Evolutionary conservation across 345 rosid genomes (phyloP).

Genomic region (Reutealis trisperma): DNA sequence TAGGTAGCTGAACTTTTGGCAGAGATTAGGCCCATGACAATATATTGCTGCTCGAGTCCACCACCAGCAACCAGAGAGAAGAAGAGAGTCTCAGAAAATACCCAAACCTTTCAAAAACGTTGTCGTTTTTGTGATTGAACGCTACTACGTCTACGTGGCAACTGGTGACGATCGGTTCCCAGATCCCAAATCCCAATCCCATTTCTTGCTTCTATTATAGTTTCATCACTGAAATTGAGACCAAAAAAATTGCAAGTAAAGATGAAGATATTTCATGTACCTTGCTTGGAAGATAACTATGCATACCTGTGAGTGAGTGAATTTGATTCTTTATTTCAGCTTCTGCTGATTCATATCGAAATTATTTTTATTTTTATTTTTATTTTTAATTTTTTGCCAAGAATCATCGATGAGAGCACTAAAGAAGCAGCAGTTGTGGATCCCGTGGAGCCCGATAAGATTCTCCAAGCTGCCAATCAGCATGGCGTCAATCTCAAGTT

Average conservation of each 20-base stretch:
- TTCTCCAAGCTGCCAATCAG: slow-evolving; percentile 50
- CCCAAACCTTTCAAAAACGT: too few relatives aligned
- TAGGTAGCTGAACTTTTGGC: too few relatives aligned
- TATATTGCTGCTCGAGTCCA: too few relatives aligned
- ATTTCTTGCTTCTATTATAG: too few relatives aligned
- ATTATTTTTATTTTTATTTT: not conserved
- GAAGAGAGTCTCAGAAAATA: too few relatives aligned
- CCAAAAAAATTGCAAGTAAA: not conserved
- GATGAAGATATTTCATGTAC: slow-evolving; percentile 54
- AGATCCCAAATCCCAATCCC: too few relatives aligned
- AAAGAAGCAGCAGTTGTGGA: slow-evolving; percentile 93
- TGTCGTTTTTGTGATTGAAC: too few relatives aligned
- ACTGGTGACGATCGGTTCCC: too few relatives aligned
- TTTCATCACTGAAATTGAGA: too few relatives aligned
- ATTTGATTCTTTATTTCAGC: not conserved
- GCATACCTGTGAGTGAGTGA: slow-evolving; percentile 60
- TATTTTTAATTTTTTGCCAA: slow-evolving; percentile 15
- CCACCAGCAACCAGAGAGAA: too few relatives aligned
- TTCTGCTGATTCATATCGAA: not conserved
- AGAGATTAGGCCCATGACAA: too few relatives aligned
- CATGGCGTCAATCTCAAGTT: slow-evolving; percentile 54
- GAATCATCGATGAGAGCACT: slow-evolving; percentile 76
- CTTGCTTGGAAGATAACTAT: slow-evolving; percentile 90
- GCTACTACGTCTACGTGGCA: too few relatives aligned
- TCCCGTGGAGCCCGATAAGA: slow-evolving; percentile 85